Base-by-base conservation (phyloP, 179 eudicot species). In the Beta lomatogona region DNA sequence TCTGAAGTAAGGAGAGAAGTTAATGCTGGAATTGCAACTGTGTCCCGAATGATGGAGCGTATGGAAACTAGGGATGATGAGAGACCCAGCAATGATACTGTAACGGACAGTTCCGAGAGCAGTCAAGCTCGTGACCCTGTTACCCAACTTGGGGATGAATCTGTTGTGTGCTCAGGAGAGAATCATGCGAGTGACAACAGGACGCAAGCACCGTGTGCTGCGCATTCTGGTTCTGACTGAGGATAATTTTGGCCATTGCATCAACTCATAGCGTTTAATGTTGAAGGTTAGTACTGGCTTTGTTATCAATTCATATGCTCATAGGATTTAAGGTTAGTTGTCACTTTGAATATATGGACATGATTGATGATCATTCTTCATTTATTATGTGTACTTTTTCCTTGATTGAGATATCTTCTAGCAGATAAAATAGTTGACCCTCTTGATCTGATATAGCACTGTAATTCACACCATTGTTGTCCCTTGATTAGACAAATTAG, bases 1-100 rank as follows among this genome's bases (percentile, higher is more conserved):
- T 82, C 94, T 79, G 97, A 91, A 79, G 90, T 81, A 58, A 89
- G 89, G 75, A 84, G 90, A 80, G 94, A 90, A 76, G 87, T 85
- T 45, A 87, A 87, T 84, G 88, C 87, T 18, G 92, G 90, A 75
- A 86, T 89, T 71, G 91, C 93, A 4, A 87, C 93, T 45, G 90
- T 93, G 58, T 88, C 98, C 44, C 85, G 87, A 7, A 89, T 90
- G 95, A 92, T 95, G 95, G 95, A 92, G 78, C 92, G 80, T 80
- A 89, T 91, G 74, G 89, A 91, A 81, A 89, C 90, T 9, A 80
- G 87, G 78, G 91, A 90, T 76, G 82, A 75, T 80, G 85, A 45
- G 71, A 82, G 86, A 83, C 53, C 88, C 58, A 86, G 66, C 79
- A 58, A 41, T 65, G 86, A 81, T 74, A 82, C 89, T 82, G 86